Base-by-base conservation (phyloP, 306 rosid genomes). In the Cucurbita ficifolia region DNA sequence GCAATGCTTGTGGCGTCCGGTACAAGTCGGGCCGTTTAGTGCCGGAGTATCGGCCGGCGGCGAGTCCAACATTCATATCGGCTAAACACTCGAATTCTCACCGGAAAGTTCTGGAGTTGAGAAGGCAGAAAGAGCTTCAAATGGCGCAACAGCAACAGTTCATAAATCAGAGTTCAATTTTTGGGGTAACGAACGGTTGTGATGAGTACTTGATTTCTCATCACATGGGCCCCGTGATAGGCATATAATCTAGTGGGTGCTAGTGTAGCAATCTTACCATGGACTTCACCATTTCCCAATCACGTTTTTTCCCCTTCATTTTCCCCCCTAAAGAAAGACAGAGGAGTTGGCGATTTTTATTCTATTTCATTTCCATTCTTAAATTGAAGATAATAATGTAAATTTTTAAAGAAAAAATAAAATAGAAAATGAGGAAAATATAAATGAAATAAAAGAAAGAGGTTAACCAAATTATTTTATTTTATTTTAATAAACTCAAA, bases 1-100 rank as follows among this genome's bases (percentile, higher is more conserved):
- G 93, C 74, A 88, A 88, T 53, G 93, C 93, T 8, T 88, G 93
- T 4, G 93, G 93, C 3, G 94, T 88, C 48, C 79, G 94, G 72
- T 88, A 79, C 69, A 88, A 88, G 67, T 86, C 90, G 10, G 94
- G 94, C 1, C 75, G 94, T 74, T 45, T 88, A 29, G 90, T 88
- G 56, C 80, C 94, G 29, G 94, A 88, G 75, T 88, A 88, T 69
- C 78, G 94, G 0, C 94, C 94, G 5, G 90, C 89, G 8, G 85
- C 94, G 72, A 88, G 94, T 45, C 94, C 94, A 18, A 86, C 94
- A 6, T 86, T 86, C 36, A 42, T 84, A 11, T 83, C 85, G 18
- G 76, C 94, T 24, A 83, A 76, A 68, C 94, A 88, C 76, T 88
- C 94, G 8, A 88, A 88, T 80, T 88, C 94, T 4, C 94, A 88